Evolutionary conservation across 2,329 filamentous ascomycete species (phyloP), one percentile per base, ranked within the genome.

Genomic region (Coniochaeta pulveracea): DNA sequence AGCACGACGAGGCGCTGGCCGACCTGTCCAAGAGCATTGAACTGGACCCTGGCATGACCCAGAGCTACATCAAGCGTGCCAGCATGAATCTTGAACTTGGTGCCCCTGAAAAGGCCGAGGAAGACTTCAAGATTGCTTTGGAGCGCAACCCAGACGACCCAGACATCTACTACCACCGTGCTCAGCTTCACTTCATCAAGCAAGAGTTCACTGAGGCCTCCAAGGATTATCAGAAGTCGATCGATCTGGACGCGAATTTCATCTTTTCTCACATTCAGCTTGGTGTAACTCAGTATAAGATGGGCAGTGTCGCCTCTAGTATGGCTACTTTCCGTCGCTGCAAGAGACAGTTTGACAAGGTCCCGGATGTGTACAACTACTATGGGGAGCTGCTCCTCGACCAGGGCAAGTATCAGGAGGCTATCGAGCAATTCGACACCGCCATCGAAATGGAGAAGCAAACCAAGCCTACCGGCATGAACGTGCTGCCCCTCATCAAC

Each of bases 221-320:
- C 39, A 94, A 93, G 65, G 91, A 98, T 63, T 98, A 98, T 65
- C 91, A 98, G 58, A 95, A 93, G 64, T 96, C 91, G 3, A 98
- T 98, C 50, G 91, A 98, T 49, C 73, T 98, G 19, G 91, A 98
- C 66, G 74, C 77, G 47, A 79, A 85, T 46, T 98, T 98, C 61
- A 98, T 98, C 64, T 98, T 94, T 72, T 96, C 89, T 6, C 91
- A 98, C 64, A 98, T 98, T 51, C 91, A 98, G 61, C 83, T 98
- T 26, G 91, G 91, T 57, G 91, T 98, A 34, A 98, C 91, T 32
- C 91, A 98, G 62, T 98, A 98, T 70, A 98, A 98, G 78, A 93
- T 96, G 82, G 91, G 91, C 46, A 94, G 85, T 19, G 83, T 98
- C 37, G 91, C 91, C 6, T 95, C 88, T 7, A 94, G 88, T 29